Evolutionary conservation across 169 alveolate species (phyloP).

Genomic region (Cystoisospora suis): DNA sequence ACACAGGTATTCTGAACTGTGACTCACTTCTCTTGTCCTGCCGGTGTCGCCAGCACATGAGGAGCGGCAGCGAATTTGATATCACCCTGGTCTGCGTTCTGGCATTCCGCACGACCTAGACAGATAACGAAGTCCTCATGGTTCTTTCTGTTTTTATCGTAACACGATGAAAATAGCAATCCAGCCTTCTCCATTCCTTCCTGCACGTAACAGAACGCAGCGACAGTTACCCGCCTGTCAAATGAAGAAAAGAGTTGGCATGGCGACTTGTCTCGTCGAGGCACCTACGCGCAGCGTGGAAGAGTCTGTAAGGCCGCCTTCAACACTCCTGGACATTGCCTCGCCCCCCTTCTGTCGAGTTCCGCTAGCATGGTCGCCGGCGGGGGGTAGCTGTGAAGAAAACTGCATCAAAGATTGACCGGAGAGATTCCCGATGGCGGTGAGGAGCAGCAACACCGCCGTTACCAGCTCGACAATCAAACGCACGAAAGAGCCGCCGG

Average conservation of each 20-base stretch:
- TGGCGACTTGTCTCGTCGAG: background rate
- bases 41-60: background rate
- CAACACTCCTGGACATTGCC: too few relatives aligned
- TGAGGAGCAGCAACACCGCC: background rate
- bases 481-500: background rate
- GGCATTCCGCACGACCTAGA: background rate
- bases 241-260: background rate
- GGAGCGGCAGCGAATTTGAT: background rate
- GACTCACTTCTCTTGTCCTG: slow-evolving; percentile 7
- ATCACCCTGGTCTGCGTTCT: background rate
- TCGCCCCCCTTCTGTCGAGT: too few relatives aligned
- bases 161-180: background rate
- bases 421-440: slow-evolving; percentile 14
- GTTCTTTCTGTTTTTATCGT: background rate
- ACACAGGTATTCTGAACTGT: background rate
- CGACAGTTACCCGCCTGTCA: too few relatives aligned
- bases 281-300: too few relatives aligned
- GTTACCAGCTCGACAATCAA: background rate
- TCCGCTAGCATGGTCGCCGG: too few relatives aligned
- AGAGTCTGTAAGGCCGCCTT: too few relatives aligned
- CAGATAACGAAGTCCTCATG: background rate
- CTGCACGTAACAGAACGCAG: background rate
- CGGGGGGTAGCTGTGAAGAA: too few relatives aligned
- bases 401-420: background rate
- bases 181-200: slow-evolving; percentile 16